Percentiles rank a stretch among this genome's conserved stretches.
Conservation (phyloP, 2,329 filamentous ascomycete species). For the Fusarium virguliforme region DNA sequence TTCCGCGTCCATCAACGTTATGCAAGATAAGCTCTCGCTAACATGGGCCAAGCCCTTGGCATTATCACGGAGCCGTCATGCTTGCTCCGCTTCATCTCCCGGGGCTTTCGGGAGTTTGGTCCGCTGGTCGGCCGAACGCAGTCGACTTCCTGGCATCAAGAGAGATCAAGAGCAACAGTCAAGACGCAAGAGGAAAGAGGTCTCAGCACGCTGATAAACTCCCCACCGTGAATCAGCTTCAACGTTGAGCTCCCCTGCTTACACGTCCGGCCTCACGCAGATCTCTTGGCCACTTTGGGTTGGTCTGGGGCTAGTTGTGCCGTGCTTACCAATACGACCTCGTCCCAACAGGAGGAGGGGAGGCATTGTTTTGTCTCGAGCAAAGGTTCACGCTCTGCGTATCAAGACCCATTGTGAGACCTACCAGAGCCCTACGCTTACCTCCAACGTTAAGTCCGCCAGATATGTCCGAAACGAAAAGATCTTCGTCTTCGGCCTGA, state of each 20-base stretch:
- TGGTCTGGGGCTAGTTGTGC: conserved; percentile 10
- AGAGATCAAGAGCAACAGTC: no score
- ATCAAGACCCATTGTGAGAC: conserved; percentile 6
- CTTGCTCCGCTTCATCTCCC: background rate
- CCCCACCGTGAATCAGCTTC: conserved; percentile 7
- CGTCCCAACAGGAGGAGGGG: background rate
- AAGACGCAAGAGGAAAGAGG: conserved; percentile 3
- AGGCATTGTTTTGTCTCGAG: background rate
- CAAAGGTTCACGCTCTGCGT: conserved; percentile 1
- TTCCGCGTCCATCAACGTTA: conserved; percentile 10
- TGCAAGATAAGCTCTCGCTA: conserved; percentile 15
- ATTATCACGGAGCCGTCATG: conserved; percentile 3
- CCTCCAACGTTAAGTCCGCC: conserved; percentile 24
- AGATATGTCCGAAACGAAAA: conserved; percentile 24
- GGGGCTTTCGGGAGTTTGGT: background rate
- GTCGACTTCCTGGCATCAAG: no score
- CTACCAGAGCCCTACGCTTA: conserved; percentile 1
- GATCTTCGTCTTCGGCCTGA: conserved; percentile 26
- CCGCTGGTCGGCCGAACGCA: conserved; percentile 13
- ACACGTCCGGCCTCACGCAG: background rate
- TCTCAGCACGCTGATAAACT: background rate
- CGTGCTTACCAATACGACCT: conserved; percentile 18
- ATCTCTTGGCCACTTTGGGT: background rate
- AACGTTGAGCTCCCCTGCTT: conserved; percentile 11
- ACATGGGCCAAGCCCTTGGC: background rate